Base-by-base conservation (phyloP, 371 early-diverging fungal species). In the Mortierella sp. region DNA sequence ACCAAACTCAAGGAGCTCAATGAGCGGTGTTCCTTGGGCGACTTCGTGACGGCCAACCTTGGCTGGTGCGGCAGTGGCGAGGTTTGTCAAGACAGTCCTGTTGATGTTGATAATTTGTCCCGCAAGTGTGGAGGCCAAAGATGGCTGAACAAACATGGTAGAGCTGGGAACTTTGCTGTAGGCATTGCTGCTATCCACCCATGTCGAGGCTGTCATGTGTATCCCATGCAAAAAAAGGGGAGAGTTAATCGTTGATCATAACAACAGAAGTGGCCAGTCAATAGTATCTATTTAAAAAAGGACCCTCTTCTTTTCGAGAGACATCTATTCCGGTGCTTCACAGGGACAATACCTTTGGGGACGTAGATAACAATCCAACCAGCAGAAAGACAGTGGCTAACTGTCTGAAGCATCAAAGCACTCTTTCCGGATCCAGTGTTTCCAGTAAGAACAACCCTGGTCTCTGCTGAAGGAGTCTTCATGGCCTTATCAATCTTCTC, bases 341-440 rank as follows among this genome's bases (percentile, higher is more conserved):
- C 37, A 37, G 3, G 37, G 9, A 11, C 19, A 9, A 14, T 81
- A 84, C 84, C 73, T 25, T 70, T 75, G 55, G 83, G 84, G 48
- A 83, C 68, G 50, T 80, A 80, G 52, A 84, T 75, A 51, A 84
- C 83, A 28, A 81, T 62, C 84, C 84, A 84, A 53, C 75, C 80
- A 43, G 73, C 70, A 18, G 74, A 68, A n/a, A 74, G 70, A 45
- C 80, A 77, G 64, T 79, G 77, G 30, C 83, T 81, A 50, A 83
- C 83, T 53, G 80, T 66, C 66, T 83, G 84, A 59, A 84, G 46
- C 60, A 84, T 53, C 43, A 80, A n/a, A 14, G 80, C 64, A 37
- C 80, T 83, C 70, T 83, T 83, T 66, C 84, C 84, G 45, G 71
- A 63, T 47, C 84, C 84, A 2, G 71, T 30, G 18, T 70, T 72